Evolutionary conservation across 768 basidiomycete species (phyloP), one percentile per base, ranked within the genome.

Genomic region (Cystoderma amianthinum): DNA sequence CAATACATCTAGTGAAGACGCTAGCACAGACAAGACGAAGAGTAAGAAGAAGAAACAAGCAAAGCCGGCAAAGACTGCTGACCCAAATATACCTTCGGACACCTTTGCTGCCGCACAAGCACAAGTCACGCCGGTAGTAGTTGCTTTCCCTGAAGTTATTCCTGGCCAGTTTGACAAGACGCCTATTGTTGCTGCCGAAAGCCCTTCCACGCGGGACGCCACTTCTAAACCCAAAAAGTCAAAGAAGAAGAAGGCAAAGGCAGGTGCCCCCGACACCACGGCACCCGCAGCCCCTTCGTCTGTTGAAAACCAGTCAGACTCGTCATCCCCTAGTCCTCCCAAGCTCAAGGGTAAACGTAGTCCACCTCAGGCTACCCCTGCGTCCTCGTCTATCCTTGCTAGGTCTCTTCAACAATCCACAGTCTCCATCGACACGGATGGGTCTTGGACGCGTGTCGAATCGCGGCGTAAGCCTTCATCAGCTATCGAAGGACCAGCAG

Each of bases 401-500:
- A 39, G 45, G 22, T 53, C 54, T 11, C 44, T 55, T 19, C 43
- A 61, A 20, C 54, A 59, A 43, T 61, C 66, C 42, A 60, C 67
- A 43, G 57, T 59, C 32, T 68, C 62, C 12, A 53, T 60, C 38
- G 76, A 76, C 44, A 76, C 72, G 2, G 80, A 83, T 47, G 67
- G 71, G 23, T 78, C 79, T 3, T 86, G 85, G 85, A 85, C 83
- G 16, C 80, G 78, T 42, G 78, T 86, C n/a, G 73, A 75, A 47
- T 62, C 71, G 20, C 64, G 63, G n/a, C 66, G 62, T 41, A 64
- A 38, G 37, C 48, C 43, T 32, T 46, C 22, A 42, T 45, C 48
- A 36, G 32, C 43, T 48, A 36, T 39, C 32, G 43, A 42, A 48
- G 52, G 32, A 39, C 16, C 46, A 28, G 34, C 45, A 39, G 41